Conservation (phyloP, 805 yeast genomes). For the Nakazawaea siamensis region DNA sequence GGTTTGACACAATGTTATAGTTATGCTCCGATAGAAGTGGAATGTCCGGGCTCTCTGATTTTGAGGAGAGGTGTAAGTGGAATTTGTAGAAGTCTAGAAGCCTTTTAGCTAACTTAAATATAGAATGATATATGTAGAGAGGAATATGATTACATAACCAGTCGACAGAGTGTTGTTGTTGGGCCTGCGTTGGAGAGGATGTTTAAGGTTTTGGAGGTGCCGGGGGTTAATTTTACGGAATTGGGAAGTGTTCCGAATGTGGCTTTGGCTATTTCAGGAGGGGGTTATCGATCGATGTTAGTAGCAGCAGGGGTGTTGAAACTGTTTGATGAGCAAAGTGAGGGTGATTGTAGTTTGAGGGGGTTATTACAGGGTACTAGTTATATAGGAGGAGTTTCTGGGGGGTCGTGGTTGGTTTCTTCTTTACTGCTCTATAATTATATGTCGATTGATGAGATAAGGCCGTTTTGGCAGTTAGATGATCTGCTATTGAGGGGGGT, state of each 20-base stretch:
- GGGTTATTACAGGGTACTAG: constrained; percentile 47
- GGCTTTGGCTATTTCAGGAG: constrained; percentile 40
- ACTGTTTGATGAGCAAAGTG: constrained; percentile 41
- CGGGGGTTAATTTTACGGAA: too few species aligned
- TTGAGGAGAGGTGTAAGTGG: constrained; percentile 11
- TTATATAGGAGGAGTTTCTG: constrained; percentile 60
- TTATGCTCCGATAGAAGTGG: constrained; percentile 20
- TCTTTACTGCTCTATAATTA: constrained; percentile 33
- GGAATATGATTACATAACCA: too few species aligned
- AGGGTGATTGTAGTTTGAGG: constrained; percentile 31
- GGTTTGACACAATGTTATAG: too few species aligned
- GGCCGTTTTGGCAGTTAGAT: constrained; percentile 31
- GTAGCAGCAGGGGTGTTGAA: constrained; percentile 47
- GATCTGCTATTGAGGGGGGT: constrained; percentile 48
- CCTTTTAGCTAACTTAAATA: too few species aligned
- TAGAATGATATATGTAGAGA: too few species aligned
- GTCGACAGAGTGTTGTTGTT: too few species aligned
- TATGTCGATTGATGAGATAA: constrained; percentile 19
- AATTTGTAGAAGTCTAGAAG: too few species aligned
- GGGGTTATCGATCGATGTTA: constrained; percentile 53
- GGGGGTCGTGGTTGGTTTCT: constrained; percentile 67
- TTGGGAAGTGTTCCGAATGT: too few species aligned
- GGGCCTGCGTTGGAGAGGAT: too few species aligned
- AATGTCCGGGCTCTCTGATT: too few species aligned
- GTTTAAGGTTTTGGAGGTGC: too few species aligned